Percentiles rank a stretch among this genome's conserved stretches.
Conservation (phyloP, 1,139 yeast species). For the Eremothecium coryli region DNA sequence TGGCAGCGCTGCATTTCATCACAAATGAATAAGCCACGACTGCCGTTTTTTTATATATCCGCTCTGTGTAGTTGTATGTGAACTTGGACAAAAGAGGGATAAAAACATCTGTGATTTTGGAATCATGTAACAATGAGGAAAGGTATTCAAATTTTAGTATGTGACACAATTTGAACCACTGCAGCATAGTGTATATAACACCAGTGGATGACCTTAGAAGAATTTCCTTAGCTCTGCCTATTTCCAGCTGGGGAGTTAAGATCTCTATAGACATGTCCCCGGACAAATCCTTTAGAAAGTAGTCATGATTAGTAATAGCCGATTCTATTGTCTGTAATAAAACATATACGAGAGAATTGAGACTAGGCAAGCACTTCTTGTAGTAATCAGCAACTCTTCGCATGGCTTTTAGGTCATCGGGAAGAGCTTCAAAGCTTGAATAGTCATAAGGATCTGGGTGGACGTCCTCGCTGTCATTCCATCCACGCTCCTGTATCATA, state of each 20-base stretch:
- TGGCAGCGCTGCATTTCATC: constrained; percentile 24
- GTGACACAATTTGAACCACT: constrained; percentile 77
- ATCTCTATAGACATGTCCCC: constrained; percentile 11
- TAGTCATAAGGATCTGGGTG: constrained; percentile 16
- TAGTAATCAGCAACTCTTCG: constrained; percentile 57
- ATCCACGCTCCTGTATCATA: constrained; percentile 71
- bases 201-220: constrained; percentile 55
- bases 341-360: constrained; percentile 57
- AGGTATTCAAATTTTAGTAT: constrained; percentile 71
- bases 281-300: constrained; percentile 10
- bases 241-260: constrained; percentile 39
- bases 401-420: constrained; percentile 35
- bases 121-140: constrained; percentile 64
- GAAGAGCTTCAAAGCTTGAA: constrained; percentile 8
- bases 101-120: constrained; percentile 45
- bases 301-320: constrained; percentile 30
- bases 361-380: constrained; percentile 39
- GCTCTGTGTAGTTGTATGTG: constrained; percentile 32
- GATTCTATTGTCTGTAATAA: constrained; percentile 53
- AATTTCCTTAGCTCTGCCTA: constrained; percentile 52
- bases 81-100: constrained; percentile 32
- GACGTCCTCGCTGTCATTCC: constrained; percentile 28
- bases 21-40: constrained; percentile 43
- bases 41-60: constrained; percentile 35
- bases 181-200: constrained; percentile 43